Conservation (phyloP, 805 yeast species). For the Kodamaea hsintzibuensis region DNA sequence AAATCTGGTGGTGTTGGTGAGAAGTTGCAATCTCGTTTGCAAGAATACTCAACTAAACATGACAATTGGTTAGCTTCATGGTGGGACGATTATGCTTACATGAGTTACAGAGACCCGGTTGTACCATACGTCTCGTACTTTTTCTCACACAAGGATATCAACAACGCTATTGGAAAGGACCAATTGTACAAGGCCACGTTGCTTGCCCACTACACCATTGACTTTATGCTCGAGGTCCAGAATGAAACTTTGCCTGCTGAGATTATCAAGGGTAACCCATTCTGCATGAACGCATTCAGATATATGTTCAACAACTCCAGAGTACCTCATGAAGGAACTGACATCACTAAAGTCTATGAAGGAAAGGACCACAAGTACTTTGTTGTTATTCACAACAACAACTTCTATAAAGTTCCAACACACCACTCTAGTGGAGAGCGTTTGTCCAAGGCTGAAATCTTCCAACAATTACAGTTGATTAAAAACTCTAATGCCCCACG, state of each 20-base stretch:
- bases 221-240: constrained; percentile 68
- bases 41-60: constrained; percentile 54
- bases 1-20: constrained; percentile 64
- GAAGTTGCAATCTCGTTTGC: constrained; percentile 65
- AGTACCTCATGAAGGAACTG: constrained; percentile 67
- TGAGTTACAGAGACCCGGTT: constrained; percentile 91
- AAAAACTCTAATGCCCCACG: constrained; percentile 37
- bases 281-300: constrained; percentile 91
- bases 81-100: constrained; percentile 94
- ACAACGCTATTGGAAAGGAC: constrained; percentile 56
- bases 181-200: constrained; percentile 77
- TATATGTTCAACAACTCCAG: constrained; percentile 90
- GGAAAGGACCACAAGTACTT: constrained; percentile 61
- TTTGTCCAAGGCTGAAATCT: constrained; percentile 49
- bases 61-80: constrained; percentile 89
- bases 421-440: constrained; percentile 48
- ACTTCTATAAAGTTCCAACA: constrained; percentile 75
- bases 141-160: constrained; percentile 74
- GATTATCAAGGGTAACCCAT: constrained; percentile 73
- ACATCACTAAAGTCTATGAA: constrained; percentile 58
- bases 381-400: constrained; percentile 70
- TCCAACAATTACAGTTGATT: constrained; percentile 60
- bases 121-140: constrained; percentile 93
- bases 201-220: constrained; percentile 62
- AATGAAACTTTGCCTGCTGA: constrained; percentile 79